Conservation (phyloP, 306 rosid genomes). For the Acacia melanoxylon region DNA sequence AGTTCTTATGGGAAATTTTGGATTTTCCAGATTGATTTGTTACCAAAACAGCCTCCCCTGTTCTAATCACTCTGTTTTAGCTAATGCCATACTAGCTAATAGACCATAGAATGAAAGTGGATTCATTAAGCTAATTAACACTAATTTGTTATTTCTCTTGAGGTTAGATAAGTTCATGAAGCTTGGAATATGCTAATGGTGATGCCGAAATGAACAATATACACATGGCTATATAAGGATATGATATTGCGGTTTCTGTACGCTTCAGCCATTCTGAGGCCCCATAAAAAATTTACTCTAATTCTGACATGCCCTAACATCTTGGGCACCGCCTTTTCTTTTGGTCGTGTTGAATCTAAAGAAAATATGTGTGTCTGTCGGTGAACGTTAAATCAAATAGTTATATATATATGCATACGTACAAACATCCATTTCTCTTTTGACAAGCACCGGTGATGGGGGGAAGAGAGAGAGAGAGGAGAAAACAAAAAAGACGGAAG, state of each 20-base stretch:
- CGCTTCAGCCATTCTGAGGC: not conserved
- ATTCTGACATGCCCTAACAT: not conserved
- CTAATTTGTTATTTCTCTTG: not conserved
- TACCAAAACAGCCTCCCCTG: not conserved
- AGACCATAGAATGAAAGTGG: not conserved
- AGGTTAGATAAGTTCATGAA: not conserved
- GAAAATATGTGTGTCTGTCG: not conserved
- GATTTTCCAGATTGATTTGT: not conserved
- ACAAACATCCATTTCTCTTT: not conserved
- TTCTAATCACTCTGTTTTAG: not conserved
- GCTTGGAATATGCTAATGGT: not conserved
- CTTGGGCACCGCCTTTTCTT: constrained; percentile 4
- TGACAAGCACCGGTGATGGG: not conserved
- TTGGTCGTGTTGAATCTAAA: not conserved
- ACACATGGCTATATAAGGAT: not conserved
- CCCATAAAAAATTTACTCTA: not conserved
- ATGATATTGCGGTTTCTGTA: constrained; percentile 3
- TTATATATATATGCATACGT: not conserved
- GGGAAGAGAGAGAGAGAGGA: too few relatives aligned
- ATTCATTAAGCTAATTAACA: not conserved
- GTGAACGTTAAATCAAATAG: not conserved
- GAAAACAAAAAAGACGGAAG: not conserved
- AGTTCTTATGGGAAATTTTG: not conserved
- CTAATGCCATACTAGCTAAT: not conserved
- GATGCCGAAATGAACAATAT: not conserved